A percentile compares a stretch with the other conserved stretches of the same genome.
phyloP scores from a whole-genome alignment of 2,329 filamentous ascomycete species.

The Aspergillus fijiensis region DNA sequence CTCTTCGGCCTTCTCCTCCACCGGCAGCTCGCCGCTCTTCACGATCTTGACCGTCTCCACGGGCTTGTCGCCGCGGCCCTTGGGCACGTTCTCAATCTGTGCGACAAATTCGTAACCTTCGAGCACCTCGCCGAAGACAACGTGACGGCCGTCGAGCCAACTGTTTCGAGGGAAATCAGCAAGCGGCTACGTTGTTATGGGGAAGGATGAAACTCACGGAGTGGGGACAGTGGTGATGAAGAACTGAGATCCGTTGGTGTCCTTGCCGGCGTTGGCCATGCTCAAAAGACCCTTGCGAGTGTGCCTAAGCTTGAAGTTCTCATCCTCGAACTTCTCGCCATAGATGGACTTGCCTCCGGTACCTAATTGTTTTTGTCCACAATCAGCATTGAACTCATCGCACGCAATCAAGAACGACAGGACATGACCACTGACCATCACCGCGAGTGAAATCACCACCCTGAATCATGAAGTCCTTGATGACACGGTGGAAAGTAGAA shows the following conservation, averaged over 20 bases:
- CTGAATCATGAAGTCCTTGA: conserved; percentile 71
- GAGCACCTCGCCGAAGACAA: conserved; percentile 68
- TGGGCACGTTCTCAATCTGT: conserved; percentile 63
- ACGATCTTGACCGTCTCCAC: conserved; percentile 60
- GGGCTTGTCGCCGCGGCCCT: conserved; percentile 59
- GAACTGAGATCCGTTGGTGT: conserved; percentile 67
- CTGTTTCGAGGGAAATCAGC: conserved; percentile 24
- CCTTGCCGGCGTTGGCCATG: conserved; percentile 66
- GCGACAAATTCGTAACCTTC: conserved; percentile 60
- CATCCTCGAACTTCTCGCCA: conserved; percentile 64
- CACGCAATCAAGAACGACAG: background rate
- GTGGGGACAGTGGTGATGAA: conserved; percentile 65
- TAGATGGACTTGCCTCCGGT: conserved; percentile 70
- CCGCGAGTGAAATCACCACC: conserved; percentile 66
- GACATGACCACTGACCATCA: conserved; percentile 47
- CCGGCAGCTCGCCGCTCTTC: conserved; percentile 64
- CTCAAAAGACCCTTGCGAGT: conserved; percentile 63
- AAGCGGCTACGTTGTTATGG: conserved; percentile 2
- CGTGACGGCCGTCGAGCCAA: conserved; percentile 64
- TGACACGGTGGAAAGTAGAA: conserved; percentile 68
- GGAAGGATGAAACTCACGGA: conserved; percentile 33
- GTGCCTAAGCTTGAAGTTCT: conserved; percentile 72
- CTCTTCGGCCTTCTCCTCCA: conserved; percentile 24
- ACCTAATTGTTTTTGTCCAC: conserved; percentile 35
- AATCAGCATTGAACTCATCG: conserved; percentile 4